Evolutionary conservation across 208 protist genomes (phyloP).

Genomic region (Wallacemonas sp.): DNA sequence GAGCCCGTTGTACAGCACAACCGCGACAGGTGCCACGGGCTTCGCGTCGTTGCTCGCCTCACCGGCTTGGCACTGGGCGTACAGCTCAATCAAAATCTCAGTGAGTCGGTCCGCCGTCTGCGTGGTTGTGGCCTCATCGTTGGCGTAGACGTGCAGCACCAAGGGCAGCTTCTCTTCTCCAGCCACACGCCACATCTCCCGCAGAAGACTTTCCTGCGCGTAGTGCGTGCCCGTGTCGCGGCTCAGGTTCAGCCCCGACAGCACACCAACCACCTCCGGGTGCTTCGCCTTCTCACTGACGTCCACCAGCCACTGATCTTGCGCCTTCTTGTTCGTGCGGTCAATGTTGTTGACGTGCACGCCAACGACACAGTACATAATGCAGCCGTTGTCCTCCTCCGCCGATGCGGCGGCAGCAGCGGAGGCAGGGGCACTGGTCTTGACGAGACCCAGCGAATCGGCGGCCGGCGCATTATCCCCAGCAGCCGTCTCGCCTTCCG

Average conservation of each 20-base stretch:
- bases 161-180: slow-evolving; percentile 47
- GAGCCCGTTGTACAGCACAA: slow-evolving; percentile 69
- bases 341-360: slow-evolving; percentile 85
- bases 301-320: slow-evolving; percentile 68
- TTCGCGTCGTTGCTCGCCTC: not conserved
- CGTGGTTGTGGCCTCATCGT: slow-evolving; percentile 13
- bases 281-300: slow-evolving; percentile 37
- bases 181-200: slow-evolving; percentile 45
- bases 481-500: not conserved
- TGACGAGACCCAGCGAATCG: no score
- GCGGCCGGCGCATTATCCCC: not conserved
- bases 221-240: slow-evolving; percentile 71
- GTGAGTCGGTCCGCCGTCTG: slow-evolving; percentile 51
- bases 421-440: not conserved
- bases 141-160: slow-evolving; percentile 51
- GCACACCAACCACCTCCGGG: slow-evolving; percentile 53
- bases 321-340: slow-evolving; percentile 58
- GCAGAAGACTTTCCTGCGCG: slow-evolving; percentile 65
- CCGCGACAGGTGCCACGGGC: slow-evolving; percentile 24
- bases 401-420: slow-evolving; percentile 1
- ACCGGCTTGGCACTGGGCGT: slow-evolving; percentile 1
- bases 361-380: slow-evolving; percentile 62
- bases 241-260: slow-evolving; percentile 64
- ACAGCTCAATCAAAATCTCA: slow-evolving; percentile 54
- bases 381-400: slow-evolving; percentile 6